Percentiles rank a stretch among this genome's conserved stretches.
These are phyloP conservation scores for Fusarium nurragi DNA, from an alignment of 2,329 filamentous ascomycete species.

Conservation along the genomic window DNA sequence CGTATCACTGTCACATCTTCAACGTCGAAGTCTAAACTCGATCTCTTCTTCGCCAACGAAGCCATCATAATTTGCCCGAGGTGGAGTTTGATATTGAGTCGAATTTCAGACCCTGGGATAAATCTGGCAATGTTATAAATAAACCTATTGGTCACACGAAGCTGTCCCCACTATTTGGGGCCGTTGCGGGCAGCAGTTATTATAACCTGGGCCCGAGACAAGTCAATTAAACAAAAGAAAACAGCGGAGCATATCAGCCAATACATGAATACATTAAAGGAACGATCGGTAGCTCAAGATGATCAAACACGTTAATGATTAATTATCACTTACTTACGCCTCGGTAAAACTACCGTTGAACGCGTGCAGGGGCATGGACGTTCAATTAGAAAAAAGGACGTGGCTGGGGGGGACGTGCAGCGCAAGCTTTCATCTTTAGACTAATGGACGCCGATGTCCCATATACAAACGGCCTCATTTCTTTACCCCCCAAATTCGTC, in stretches of 20 bases:
- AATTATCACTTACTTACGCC: neutral
- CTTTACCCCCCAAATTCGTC: neutral
- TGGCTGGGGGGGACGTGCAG: conserved; percentile 31
- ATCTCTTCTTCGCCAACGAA: no score
- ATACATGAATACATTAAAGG: neutral
- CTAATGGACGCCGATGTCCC: conserved; percentile 11
- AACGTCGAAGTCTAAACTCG: no score
- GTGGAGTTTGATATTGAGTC: no score
- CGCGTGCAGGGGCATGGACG: conserved; percentile 15
- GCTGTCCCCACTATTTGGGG: neutral
- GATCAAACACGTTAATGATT: neutral
- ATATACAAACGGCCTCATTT: conserved; percentile 3
- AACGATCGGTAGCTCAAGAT: neutral
- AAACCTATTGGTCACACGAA: neutral
- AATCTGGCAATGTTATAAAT: neutral
- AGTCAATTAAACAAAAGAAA: neutral
- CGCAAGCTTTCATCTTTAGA: conserved; percentile 4
- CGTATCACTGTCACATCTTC: no score
- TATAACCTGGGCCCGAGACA: neutral
- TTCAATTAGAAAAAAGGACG: conserved; percentile 23
- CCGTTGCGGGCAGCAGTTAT: neutral
- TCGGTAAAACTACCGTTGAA: conserved; percentile 1
- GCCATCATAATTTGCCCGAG: no score
- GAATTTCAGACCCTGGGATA: no score
- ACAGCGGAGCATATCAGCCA: neutral